Evolutionary conservation across 306 rosid species (phyloP), one percentile per base, ranked within the genome.

Genomic region (Morella rubra): DNA sequence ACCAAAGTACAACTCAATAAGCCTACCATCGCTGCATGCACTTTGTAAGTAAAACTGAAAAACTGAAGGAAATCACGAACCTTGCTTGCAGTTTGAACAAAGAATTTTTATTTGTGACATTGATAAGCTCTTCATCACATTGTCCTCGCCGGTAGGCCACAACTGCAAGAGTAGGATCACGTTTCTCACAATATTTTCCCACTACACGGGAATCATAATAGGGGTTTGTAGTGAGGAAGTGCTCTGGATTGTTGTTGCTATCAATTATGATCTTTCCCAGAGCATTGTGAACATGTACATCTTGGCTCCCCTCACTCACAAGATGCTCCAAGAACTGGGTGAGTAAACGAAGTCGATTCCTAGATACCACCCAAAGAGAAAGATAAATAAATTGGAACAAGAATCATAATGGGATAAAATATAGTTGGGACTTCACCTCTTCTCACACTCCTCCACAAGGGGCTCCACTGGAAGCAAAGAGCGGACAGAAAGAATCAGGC

Each of bases 271-370:
- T 96, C 91, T 96, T 96, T 78, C 99, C 99, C 85, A 96, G 81
- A 24, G 99, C 99, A 73, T 96, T 96, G 72, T 96, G 99, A 55
- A 96, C 98, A 83, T 96, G 99, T 60, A 92, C 98, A 75, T 96
- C 99, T 82, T 92, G 99, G 92, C 99, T 96, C 85, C 99, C 99
- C 87, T 96, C 99, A 60, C 98, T 92, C 87, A 96, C 99, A 27
- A 96, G 96, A 91, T 96, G 98, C 87, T 96, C 99, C 88, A 96
- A 85, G 84, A 96, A 96, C 79, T 96, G 99, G 44, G 98, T 87
- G 74, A 96, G 99, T 69, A 96, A 82, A 42, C 99, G 97, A 81
- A 96, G 95, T 24, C 98, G 99, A 59, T 96, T 96, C 90, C 99
- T 96, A 80, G 54, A 19, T 42, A 56, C 59, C 32, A 76, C 82